A percentile compares a stretch with the other conserved stretches of the same genome.
phyloP scores from a whole-genome alignment of 2,329 filamentous ascomycete species.

The Trichoderma breve region DNA sequence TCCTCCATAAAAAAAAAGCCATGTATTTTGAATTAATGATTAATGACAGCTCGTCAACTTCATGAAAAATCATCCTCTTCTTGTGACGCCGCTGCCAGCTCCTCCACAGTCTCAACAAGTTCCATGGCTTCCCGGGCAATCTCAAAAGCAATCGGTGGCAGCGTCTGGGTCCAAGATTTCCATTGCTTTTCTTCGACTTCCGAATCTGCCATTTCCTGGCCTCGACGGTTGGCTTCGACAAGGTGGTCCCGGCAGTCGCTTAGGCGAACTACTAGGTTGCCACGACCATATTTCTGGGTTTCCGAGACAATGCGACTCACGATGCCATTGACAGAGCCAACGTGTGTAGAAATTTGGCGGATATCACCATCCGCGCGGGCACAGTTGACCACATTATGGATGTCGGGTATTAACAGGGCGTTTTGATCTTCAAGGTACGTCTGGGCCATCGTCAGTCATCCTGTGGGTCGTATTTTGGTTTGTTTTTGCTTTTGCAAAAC shows the following conservation, averaged over 20 bases:
- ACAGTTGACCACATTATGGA: constrained; percentile 74
- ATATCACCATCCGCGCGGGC: constrained; percentile 65
- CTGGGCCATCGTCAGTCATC: constrained; percentile 37
- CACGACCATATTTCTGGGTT: constrained; percentile 57
- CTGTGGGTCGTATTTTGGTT: not conserved
- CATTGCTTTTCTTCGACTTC: constrained; percentile 52
- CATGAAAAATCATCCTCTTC: constrained; percentile 49
- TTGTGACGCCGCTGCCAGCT: constrained; percentile 32
- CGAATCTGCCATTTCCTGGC: constrained; percentile 56
- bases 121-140: constrained; percentile 81
- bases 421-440: constrained; percentile 83
- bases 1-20: not conserved
- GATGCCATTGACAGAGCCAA: constrained; percentile 66
- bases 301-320: constrained; percentile 68
- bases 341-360: constrained; percentile 65
- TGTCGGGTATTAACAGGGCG: constrained; percentile 72
- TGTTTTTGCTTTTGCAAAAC: not conserved
- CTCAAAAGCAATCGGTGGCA: constrained; percentile 84
- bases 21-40: constrained; percentile 10
- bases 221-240: constrained; percentile 60
- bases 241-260: constrained; percentile 64
- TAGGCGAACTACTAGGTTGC: constrained; percentile 55
- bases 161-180: constrained; percentile 64
- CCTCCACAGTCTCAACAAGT: constrained; percentile 48
- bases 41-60: constrained; percentile 22